Evolutionary conservation across 139 green algal species (phyloP).

Genomic region (Pseudopediastrum boryanum): DNA sequence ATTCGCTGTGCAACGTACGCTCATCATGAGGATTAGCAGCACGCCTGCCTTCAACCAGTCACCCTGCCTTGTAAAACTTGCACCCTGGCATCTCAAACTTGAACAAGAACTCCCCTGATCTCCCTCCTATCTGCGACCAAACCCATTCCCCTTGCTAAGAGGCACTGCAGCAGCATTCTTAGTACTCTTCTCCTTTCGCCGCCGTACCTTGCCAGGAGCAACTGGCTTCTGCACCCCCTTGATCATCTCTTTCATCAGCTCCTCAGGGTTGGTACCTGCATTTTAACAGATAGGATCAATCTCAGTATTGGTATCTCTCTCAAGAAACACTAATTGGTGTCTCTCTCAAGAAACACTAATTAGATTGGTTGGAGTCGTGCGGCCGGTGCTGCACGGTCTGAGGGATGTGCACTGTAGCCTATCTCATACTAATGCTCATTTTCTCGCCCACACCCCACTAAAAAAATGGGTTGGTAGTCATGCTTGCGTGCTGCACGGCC

Average conservation of each 20-base stretch:
- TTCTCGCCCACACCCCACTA: no score
- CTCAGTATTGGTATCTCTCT: neutral
- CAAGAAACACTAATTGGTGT: neutral
- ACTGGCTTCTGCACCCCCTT: slow-evolving; percentile 35
- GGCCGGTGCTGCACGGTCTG: no score
- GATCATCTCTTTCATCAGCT: slow-evolving; percentile 46
- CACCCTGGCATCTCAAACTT: no score
- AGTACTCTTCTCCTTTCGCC: slow-evolving; percentile 19
- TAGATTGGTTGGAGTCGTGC: neutral
- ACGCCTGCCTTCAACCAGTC: no score
- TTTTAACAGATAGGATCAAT: neutral
- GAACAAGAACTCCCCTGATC: no score
- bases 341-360: neutral
- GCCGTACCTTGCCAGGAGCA: slow-evolving; percentile 45
- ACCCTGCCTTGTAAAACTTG: no score
- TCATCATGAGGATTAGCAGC: no score
- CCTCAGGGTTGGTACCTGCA: slow-evolving; percentile 26
- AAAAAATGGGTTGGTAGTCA: no score
- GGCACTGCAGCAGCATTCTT: neutral
- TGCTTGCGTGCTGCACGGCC: no score
- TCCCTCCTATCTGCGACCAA: no score
- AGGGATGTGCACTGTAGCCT: neutral
- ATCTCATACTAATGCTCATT: neutral
- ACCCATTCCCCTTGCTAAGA: slow-evolving; percentile 42
- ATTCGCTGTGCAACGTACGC: no score